phyloP scores from a whole-genome alignment of 306 rosid species.

The Cicer chorassanicum region DNA sequence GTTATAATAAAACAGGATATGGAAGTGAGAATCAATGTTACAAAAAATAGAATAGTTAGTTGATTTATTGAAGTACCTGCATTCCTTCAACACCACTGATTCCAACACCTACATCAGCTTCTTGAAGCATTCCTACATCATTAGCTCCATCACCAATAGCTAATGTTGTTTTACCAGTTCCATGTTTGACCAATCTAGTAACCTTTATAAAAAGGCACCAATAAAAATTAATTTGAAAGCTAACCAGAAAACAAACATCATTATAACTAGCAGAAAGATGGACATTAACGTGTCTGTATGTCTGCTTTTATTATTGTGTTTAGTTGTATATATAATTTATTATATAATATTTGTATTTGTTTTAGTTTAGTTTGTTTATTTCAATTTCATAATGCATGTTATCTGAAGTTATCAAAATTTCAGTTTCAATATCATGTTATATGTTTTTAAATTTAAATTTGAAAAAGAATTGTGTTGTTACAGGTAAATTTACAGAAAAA shows the following conservation, averaged over 20 bases:
- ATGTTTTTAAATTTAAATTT: too few relatives aligned
- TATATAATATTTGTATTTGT: too few relatives aligned
- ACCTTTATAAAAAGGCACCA: conserved; percentile 53
- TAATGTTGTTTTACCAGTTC: conserved; percentile 86
- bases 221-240: conserved; percentile 1
- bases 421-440: too few relatives aligned
- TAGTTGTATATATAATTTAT: too few relatives aligned
- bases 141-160: conserved; percentile 96
- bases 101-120: conserved; percentile 92
- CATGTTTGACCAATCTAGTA: conserved; percentile 84
- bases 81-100: conserved; percentile 95
- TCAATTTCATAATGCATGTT: too few relatives aligned
- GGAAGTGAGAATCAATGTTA: conserved; percentile 13
- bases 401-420: too few relatives aligned
- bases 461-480: too few relatives aligned
- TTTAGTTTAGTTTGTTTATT: too few relatives aligned
- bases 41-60: background rate
- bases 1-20: conserved; percentile 6
- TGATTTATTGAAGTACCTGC: conserved; percentile 64
- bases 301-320: background rate
- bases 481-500: too few relatives aligned
- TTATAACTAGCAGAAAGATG: background rate
- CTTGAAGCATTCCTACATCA: conserved; percentile 98
- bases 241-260: background rate
- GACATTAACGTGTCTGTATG: background rate